Percentiles rank a stretch among this genome's conserved stretches.
Conservation (phyloP, 1,284 basidiomycete genomes). For the Irpex sp. region DNA sequence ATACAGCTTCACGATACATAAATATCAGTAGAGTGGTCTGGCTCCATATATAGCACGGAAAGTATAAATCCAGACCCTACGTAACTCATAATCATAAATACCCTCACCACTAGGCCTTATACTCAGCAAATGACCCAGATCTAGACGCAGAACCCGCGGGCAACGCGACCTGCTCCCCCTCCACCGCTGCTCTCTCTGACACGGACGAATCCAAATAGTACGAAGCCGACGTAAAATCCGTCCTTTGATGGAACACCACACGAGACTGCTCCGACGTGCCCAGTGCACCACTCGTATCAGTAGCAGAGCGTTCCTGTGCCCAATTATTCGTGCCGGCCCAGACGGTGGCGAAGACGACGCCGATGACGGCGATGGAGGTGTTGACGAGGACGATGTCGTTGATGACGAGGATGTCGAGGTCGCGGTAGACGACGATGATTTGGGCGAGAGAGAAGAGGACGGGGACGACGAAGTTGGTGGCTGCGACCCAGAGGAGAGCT, state of each 20-base stretch:
- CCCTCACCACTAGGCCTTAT: not conserved
- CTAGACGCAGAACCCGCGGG: not conserved
- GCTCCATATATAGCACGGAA: no score
- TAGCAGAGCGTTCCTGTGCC: not conserved
- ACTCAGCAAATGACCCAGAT: not conserved
- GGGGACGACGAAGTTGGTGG: slow-evolving; percentile 29
- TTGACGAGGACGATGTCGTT: slow-evolving; percentile 25
- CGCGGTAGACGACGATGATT: slow-evolving; percentile 27
- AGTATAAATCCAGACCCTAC: no score
- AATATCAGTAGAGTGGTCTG: no score
- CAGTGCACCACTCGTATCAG: not conserved
- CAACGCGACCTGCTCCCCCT: not conserved
- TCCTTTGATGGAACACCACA: not conserved
- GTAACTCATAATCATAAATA: not conserved
- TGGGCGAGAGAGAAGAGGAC: slow-evolving; percentile 30
- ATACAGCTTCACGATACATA: no score
- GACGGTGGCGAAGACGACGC: slow-evolving; percentile 25
- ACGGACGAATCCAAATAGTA: not conserved
- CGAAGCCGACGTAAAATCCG: not conserved
- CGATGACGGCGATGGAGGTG: slow-evolving; percentile 20
- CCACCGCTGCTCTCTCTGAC: not conserved
- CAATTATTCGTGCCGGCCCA: slow-evolving; percentile 20
- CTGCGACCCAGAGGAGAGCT: slow-evolving; percentile 29
- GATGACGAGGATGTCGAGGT: slow-evolving; percentile 17
- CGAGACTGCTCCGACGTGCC: not conserved